Percentiles rank a stretch among this genome's conserved stretches.
Conservation (phyloP, 768 basidiomycete genomes). For the Pleurotus ostreatus region DNA sequence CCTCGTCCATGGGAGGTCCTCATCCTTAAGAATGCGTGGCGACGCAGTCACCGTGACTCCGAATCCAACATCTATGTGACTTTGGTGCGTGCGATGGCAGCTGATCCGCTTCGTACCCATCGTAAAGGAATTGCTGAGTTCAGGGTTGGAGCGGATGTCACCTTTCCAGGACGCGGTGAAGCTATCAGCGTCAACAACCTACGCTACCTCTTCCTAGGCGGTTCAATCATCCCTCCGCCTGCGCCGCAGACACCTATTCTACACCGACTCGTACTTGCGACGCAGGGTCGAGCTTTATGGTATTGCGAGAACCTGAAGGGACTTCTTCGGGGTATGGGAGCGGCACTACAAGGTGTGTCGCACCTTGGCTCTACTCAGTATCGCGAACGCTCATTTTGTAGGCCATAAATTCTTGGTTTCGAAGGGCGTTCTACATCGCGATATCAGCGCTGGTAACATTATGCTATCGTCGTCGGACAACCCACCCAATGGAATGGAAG, state of each 20-base stretch:
- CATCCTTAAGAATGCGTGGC: constrained; percentile 15
- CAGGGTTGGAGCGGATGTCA: constrained; percentile 13
- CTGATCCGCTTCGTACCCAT: no score
- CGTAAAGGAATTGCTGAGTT: constrained; percentile 15
- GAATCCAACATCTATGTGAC: constrained; percentile 14
- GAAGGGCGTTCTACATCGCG: constrained; percentile 24
- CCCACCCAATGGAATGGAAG: constrained; percentile 8
- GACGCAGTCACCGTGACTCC: constrained; percentile 11
- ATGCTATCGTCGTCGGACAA: constrained; percentile 19
- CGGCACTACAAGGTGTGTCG: constrained; percentile 14
- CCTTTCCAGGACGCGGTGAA: constrained; percentile 6
- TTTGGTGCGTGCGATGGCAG: constrained; percentile 7
- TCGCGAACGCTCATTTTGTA: constrained; percentile 1
- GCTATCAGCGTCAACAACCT: constrained; percentile 9
- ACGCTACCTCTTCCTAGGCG: not conserved
- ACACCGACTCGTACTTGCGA: constrained; percentile 15
- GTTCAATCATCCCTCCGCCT: not conserved
- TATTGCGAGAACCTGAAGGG: constrained; percentile 14
- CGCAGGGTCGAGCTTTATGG: constrained; percentile 16
- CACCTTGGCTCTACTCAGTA: not conserved
- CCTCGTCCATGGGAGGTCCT: constrained; percentile 2
- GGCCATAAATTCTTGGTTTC: constrained; percentile 17
- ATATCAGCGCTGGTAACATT: constrained; percentile 12
- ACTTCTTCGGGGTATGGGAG: constrained; percentile 14
- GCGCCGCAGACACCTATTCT: constrained; percentile 8